Evolutionary conservation across 192 early-diverging fungal genomes (phyloP).

Genomic region (Dissophora ornata): DNA sequence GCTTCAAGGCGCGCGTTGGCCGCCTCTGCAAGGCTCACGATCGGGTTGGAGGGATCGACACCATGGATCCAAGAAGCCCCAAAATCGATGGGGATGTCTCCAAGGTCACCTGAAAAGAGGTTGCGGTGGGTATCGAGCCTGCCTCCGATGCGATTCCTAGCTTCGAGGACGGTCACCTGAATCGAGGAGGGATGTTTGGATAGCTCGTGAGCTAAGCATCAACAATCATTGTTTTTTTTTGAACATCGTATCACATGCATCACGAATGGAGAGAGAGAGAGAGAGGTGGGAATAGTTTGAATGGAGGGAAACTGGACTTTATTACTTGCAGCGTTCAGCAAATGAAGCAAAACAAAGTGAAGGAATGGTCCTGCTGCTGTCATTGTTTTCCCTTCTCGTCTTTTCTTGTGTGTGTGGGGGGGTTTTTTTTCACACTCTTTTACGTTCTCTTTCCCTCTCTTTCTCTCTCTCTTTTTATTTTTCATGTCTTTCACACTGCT

Average conservation of each 20-base stretch:
- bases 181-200: conserved; percentile 51
- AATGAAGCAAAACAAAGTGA: too few species aligned
- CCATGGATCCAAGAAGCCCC: conserved; percentile 59
- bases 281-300: neutral
- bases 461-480: too few species aligned
- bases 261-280: neutral
- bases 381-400: neutral
- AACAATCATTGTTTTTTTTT: neutral
- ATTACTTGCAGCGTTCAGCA: too few species aligned
- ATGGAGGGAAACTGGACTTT: neutral
- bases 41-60: conserved; percentile 45
- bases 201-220: conserved; percentile 50
- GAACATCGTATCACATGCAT: neutral
- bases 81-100: conserved; percentile 50
- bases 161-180: conserved; percentile 51
- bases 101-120: conserved; percentile 17
- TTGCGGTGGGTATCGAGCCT: conserved; percentile 48
- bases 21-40: conserved; percentile 34
- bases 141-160: conserved; percentile 47
- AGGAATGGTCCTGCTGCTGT: neutral
- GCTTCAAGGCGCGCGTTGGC: conserved; percentile 32
- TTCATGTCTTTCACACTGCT: too few species aligned
- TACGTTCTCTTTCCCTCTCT: too few species aligned
- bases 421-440: too few species aligned
- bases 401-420: too few species aligned